Conservation (phyloP, 2,329 filamentous ascomycete genomes). For the Aspergillus sp. region DNA sequence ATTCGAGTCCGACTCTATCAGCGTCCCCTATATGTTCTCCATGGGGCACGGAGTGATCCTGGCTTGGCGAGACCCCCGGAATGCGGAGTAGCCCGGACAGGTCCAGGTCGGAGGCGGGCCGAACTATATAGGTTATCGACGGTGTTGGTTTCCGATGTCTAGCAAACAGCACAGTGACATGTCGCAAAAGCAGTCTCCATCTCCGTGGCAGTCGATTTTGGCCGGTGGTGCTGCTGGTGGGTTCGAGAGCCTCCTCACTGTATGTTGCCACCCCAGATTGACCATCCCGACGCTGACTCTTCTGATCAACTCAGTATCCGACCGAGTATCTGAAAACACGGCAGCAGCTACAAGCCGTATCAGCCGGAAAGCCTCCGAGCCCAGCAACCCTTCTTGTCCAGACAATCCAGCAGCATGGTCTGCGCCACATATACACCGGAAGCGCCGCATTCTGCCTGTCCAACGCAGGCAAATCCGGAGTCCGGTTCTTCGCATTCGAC, state of each 20-base stretch:
- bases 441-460: slow-evolving; percentile 23
- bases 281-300: not conserved
- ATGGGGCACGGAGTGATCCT: not conserved
- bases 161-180: not conserved
- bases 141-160: not conserved
- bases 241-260: slow-evolving; percentile 21
- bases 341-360: slow-evolving; percentile 19
- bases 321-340: slow-evolving; percentile 26
- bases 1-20: not conserved
- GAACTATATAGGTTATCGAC: not conserved
- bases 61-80: not conserved
- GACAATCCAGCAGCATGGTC: slow-evolving; percentile 19
- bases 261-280: slow-evolving; percentile 1
- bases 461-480: slow-evolving; percentile 25
- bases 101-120: not conserved
- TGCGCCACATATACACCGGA: slow-evolving; percentile 20
- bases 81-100: not conserved
- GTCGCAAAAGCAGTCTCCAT: slow-evolving; percentile 10
- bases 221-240: slow-evolving; percentile 23
- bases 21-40: not conserved
- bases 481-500: slow-evolving; percentile 26
- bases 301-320: slow-evolving; percentile 16
- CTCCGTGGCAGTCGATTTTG: slow-evolving; percentile 24
- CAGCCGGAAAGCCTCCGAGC: not conserved
- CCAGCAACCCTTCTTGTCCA: slow-evolving; percentile 9